Evolutionary conservation across 805 yeast genomes (phyloP), one percentile per base, ranked within the genome.

Genomic region (Pichia heedii): DNA sequence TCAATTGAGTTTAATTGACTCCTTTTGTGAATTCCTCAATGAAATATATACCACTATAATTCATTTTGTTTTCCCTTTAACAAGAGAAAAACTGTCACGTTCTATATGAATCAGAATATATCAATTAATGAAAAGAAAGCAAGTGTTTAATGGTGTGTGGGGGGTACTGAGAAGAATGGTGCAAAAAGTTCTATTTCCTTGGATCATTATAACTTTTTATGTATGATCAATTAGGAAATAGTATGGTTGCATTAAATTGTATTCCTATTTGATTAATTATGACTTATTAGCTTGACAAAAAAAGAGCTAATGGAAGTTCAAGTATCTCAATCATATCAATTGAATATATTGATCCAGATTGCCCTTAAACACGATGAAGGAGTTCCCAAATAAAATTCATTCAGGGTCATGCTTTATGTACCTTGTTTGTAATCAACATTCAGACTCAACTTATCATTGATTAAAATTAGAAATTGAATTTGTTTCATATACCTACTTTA

Each of bases 391-490:
- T 34, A 33, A 32, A 34, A 33, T n/a, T n/a, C n/a, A n/a, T n/a
- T n/a, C n/a, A 19, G 43, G 18, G n/a, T 40, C 42, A 34, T 44
- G 47, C 27, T 33, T 19, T 27, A 35, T 44, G 47, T 44, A 40
- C 38, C 43, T 40, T 40, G 34, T 16, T 16, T 29, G 40, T 21
- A 33, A 40, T 40, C 47, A 35, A 26, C 21, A 22, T 22, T 22
- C 11, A 21, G 13, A 20, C 5, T 34, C n/a, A 33, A 18, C 16
- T 33, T 11, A 19, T 12, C 9, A 33, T 5, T 19, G 9, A 20
- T 20, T 4, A 15, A 15, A 34, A n/a, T 13, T 21, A 6, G 1
- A 30, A 30, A 19, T 33, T 10, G 19, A 18, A 11, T 10, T 19
- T 10, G 12, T 24, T 24, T 10, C 9, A 24, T 24, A n/a, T n/a